Base-by-base conservation (phyloP, 805 yeast species). In the Nakazawaea populi region DNA sequence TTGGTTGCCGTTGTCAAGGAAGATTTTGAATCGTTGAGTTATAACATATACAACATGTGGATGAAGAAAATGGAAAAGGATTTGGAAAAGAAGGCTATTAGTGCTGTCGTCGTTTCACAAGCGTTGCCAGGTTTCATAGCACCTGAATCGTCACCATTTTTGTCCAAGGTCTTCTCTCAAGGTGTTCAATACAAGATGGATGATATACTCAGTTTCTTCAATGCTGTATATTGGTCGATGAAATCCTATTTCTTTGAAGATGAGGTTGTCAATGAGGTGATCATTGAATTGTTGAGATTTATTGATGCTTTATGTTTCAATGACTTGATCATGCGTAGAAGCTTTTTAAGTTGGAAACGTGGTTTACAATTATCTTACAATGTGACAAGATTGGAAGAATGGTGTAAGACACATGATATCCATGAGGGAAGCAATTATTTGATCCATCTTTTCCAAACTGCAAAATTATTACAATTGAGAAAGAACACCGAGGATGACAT, bases 351-450 rank as follows among this genome's bases (percentile, higher is more conserved):
- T 9, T 94, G 99, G 99, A 94, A 92, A 73, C 85, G 99, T 65
- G 98, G 98, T 45, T 77, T 94, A 59, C 99, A 94, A 70, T 82
- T 94, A 70, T 94, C 90, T 67, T 94, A 94, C 72, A 94, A 94
- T 67, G 95, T 91, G 49, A 94, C 99, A 3, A 81, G 98, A 62
- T 77, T 94, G 60, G 97, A 90, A 68, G 99, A 94, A 71, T 94
- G 99, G 99, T 92, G 98, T 70, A 92, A 89, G 72, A 82, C 89
- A 6, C 97, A 92, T 66, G 91, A 87, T 48, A 81, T 94, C 55
- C 86, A 87, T 47, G 96, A 91, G 64, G 96, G 95, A 2, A 80
- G 92, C 4, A 81, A 83, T 38, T 83, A 89, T 62, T 77, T 94
- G 64, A 84, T 85, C 55, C 97, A 91, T 64, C 75, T 94, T 63